phyloP scores from a whole-genome alignment of 176 grass and related monocot genomes.

The Avena sativa region DNA sequence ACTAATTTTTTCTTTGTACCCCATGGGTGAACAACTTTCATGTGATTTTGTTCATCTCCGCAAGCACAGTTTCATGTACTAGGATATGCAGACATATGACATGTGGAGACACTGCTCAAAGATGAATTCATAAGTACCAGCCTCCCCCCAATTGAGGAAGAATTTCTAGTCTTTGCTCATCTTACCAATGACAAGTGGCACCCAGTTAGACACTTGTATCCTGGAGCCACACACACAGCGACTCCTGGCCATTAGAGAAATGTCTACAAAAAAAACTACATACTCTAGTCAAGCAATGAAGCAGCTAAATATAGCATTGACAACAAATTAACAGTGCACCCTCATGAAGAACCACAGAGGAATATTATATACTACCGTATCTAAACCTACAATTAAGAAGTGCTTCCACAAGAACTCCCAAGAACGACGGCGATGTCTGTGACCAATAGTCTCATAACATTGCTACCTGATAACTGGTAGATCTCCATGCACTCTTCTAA shows the following conservation, averaged over 20 bases:
- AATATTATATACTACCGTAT: background rate
- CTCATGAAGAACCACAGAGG: background rate
- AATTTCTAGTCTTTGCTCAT: no score
- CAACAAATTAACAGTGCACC: background rate
- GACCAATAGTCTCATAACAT: conserved; percentile 54
- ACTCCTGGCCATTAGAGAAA: background rate
- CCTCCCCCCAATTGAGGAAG: no score
- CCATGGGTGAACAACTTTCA: no score
- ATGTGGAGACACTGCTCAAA: no score
- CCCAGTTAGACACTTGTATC: no score
- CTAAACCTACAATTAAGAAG: conserved; percentile 9
- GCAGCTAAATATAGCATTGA: background rate
- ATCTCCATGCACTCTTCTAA: conserved; percentile 78
- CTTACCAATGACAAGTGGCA: no score
- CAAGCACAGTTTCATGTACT: no score
- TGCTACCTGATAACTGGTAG: conserved; percentile 43
- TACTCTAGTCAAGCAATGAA: background rate
- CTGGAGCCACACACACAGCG: no score
- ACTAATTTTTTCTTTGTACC: no score
- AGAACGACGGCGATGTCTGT: conserved; percentile 37
- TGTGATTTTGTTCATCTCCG: no score
- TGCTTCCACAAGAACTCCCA: conserved; percentile 71
- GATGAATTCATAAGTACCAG: no score
- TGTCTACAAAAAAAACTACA: background rate
- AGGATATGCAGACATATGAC: no score